Conservation (phyloP, 768 basidiomycete genomes). For the Lactarius trivialis region DNA sequence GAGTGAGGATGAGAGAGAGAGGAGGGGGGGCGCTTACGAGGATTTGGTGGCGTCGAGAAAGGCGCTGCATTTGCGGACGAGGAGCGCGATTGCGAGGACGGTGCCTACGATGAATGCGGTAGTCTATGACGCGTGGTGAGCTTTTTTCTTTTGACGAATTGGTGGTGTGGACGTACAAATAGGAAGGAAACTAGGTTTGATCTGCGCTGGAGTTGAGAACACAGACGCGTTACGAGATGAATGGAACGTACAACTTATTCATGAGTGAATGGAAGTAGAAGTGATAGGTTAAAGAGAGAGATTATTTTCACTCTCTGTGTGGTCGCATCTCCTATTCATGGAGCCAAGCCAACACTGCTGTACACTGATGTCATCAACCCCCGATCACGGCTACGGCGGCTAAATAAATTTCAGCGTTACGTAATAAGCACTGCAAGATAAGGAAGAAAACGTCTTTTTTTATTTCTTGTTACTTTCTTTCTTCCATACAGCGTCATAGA, state of each 20-base stretch:
- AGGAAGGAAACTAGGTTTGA: not conserved
- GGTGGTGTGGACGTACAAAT: not conserved
- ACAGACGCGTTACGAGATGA: too few relatives aligned
- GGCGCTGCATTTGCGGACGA: slow-evolving; percentile 4
- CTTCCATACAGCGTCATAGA: slow-evolving; percentile 7
- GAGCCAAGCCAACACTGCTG: too few relatives aligned
- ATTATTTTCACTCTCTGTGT: too few relatives aligned
- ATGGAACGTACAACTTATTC: not conserved
- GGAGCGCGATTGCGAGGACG: not conserved
- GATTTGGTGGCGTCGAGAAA: slow-evolving; percentile 2
- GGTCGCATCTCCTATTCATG: too few relatives aligned
- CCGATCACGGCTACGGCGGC: too few relatives aligned
- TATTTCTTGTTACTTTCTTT: not conserved
- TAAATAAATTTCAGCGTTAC: too few relatives aligned
- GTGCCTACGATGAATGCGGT: not conserved
- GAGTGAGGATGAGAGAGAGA: not conserved
- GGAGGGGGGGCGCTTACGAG: not conserved
- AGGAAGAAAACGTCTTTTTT: too few relatives aligned
- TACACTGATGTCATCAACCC: too few relatives aligned
- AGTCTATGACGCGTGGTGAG: not conserved
- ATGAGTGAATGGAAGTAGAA: not conserved
- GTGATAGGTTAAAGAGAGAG: too few relatives aligned
- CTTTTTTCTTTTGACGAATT: too few relatives aligned
- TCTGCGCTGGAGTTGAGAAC: too few relatives aligned
- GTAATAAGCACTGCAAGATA: too few relatives aligned